A percentile compares a stretch with the other conserved stretches of the same genome.
These are phyloP conservation scores for Erysimum cheiri DNA, from an alignment of 441 rosid genomes.

Conservation along the genomic window DNA sequence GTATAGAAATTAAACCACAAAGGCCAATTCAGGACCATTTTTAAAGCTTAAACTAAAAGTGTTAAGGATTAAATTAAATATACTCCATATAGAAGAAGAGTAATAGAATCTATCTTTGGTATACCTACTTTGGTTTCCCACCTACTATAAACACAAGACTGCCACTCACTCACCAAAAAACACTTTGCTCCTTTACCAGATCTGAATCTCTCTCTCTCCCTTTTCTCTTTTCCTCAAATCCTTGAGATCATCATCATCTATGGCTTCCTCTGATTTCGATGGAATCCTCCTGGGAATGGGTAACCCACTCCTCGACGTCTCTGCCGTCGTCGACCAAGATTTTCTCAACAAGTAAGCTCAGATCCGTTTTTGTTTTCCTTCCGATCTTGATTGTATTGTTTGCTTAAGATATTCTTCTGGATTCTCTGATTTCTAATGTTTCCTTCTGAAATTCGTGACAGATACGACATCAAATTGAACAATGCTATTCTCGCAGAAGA, in stretches of 20 bases:
- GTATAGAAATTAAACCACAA: neutral
- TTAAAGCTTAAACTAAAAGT: too few relatives aligned
- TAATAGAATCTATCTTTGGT: constrained; percentile 22
- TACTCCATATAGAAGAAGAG: too few relatives aligned
- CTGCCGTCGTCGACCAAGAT: constrained; percentile 82
- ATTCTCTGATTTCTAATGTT: neutral
- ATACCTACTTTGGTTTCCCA: constrained; percentile 14
- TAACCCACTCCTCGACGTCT: constrained; percentile 94
- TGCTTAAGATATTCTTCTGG: neutral
- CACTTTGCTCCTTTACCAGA: constrained; percentile 26
- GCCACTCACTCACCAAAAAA: constrained; percentile 17
- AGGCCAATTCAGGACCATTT: too few relatives aligned
- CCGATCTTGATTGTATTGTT: neutral
- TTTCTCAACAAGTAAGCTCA: constrained; percentile 70
- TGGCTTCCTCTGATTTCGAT: constrained; percentile 60
- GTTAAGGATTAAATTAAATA: too few relatives aligned
- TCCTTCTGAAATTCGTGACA: constrained; percentile 21
- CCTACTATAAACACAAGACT: constrained; percentile 12
- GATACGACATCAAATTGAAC: constrained; percentile 80
- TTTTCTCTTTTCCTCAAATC: neutral
- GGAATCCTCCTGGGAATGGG: constrained; percentile 90
- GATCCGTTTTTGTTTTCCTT: constrained; percentile 14
- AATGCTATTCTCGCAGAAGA: constrained; percentile 96
- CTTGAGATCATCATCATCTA: constrained; percentile 39
- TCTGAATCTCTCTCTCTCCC: constrained; percentile 28